Percentiles rank a stretch among this genome's conserved stretches.
Conservation (phyloP, 352 stramenopile species). For the Albugo laibachii region DNA sequence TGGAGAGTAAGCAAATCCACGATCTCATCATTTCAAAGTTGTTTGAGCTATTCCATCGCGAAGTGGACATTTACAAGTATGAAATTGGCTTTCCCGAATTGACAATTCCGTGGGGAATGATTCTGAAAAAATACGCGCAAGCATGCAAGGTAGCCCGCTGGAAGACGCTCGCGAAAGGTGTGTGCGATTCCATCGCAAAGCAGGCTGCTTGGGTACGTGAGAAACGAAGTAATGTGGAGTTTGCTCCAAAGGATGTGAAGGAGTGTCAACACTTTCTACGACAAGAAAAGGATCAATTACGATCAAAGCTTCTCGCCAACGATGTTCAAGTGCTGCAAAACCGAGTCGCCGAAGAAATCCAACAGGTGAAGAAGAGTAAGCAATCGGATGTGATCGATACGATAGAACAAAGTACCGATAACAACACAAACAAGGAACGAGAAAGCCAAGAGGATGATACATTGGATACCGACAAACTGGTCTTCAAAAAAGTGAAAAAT, state of each 20-base stretch:
- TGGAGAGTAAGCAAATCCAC: conserved; percentile 73
- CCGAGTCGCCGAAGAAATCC: conserved; percentile 8
- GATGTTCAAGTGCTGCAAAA: conserved; percentile 14
- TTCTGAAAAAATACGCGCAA: conserved; percentile 80
- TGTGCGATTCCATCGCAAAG: conserved; percentile 50
- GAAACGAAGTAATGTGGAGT: conserved; percentile 80
- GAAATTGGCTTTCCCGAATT: conserved; percentile 92
- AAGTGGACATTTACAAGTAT: conserved; percentile 91
- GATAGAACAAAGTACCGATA: conserved; percentile 16
- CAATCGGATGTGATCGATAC: conserved; percentile 15
- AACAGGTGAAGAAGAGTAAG: conserved; percentile 16
- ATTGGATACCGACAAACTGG: no score
- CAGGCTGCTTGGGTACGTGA: conserved; percentile 65
- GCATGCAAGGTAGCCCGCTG: conserved; percentile 55
- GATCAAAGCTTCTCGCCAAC: conserved; percentile 11
- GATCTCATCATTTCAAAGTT: conserved; percentile 81
- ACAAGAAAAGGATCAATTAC: conserved; percentile 40
- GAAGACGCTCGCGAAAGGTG: conserved; percentile 40
- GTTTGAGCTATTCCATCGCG: conserved; percentile 87
- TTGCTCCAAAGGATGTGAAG: conserved; percentile 69
- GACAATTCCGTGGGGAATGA: conserved; percentile 69
- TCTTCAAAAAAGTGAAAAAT: conserved; percentile 42
- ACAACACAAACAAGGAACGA: conserved; percentile 22
- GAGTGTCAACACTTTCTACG: conserved; percentile 77
- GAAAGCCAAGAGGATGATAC: conserved; percentile 12